Evolutionary conservation across 352 stramenopile genomes (phyloP), one percentile per base, ranked within the genome.

Genomic region (Globisporangium spinosum): DNA sequence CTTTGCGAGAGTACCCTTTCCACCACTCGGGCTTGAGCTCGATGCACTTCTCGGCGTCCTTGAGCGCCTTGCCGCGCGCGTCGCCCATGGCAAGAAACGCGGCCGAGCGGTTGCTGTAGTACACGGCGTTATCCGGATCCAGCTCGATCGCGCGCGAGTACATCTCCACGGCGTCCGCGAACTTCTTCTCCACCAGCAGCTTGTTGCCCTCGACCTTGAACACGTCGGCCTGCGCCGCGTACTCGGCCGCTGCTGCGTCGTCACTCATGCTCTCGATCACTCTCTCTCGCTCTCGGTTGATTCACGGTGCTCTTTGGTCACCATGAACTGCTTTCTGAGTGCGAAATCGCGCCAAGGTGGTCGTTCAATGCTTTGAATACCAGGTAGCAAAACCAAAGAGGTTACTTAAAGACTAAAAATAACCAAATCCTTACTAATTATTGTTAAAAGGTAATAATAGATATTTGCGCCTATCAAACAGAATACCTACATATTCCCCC

Each of bases 1-100:
- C 89, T 62, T 94, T 93, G 60, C 89, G 89, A 38, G 82, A 91
- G 75, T 92, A 96, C 0, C 89, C 87, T 72, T 96, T 96, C 85
- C 82, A 92, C 89, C 89, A 96, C 40, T 91, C 78, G 65, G 84
- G 85, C n/a, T 76, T 74, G 12, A 92, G 72, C 56, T 83, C 83
- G 40, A 96, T 89, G 65, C 89, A 96, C 38, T 62, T 77, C 53
- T 95, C 82, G 1, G 89, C 89, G 71, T 96, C 89, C 25, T 78
- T 78, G 17, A 94, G 68, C 34, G 89, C 89, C 68, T 94, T 95
- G 45, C 84, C 80, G 40, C 89, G 85, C 43, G 86, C 84, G 70
- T 95, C 87, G 23, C 85, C 88, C 74, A 93, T 77, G 13, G 83
- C 85, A 60, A 96, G 65, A 68, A 83, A 94, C 65, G 89, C 86